Base-by-base conservation (phyloP, 495 filamentous ascomycete genomes). In the Neurospora tetrasperma region DNA sequence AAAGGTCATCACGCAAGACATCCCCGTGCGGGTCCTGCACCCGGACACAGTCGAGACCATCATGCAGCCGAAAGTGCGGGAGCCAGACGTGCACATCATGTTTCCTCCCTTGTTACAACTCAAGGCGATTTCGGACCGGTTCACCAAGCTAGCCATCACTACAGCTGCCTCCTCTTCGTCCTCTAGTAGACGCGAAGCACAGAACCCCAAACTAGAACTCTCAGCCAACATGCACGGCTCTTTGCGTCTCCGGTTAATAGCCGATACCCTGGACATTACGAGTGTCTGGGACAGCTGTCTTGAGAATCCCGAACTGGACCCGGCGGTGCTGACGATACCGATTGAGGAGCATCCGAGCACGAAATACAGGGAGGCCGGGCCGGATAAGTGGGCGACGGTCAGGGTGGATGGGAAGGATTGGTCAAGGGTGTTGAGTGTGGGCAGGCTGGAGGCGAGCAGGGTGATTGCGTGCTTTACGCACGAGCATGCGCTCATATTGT, bases 31-130 rank as follows among this genome's bases (percentile, higher is more conserved):
- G 5, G 93, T 99, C 5, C 88, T 99, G 5, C 90, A 91, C 75
- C 88, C 92, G 1, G 87, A 88, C 20, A 90, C 89, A 0, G 93
- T 99, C 1, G 92, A 94, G 71, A 91, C 88, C 16, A 90, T 98
- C 46, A 93, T 94, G 80, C 94, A 99, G 81, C 96, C 96, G 16
- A 89, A 88, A 71, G 93, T 93, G 70, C 90, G 93, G 31, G 94
- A 98, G 76, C 94, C 95, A 54, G 95, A 99, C 78, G 94, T 97
- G 2, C 92, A 98, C 82, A 95, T 99, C 80, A 88, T 93, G 43
- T 88, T 99, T 0, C 96, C 96, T 0, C 89, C 91, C 0, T 83
- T 99, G 4, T 78, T 91, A 8, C 93, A 96, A 75, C 83, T 99
- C 70, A 97, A 98, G 75, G 89, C 89, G 71, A 95, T 98, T 73